Evolutionary conservation across 306 rosid species (phyloP), one percentile per base, ranked within the genome.

Genomic region (Gillenia trifoliata): DNA sequence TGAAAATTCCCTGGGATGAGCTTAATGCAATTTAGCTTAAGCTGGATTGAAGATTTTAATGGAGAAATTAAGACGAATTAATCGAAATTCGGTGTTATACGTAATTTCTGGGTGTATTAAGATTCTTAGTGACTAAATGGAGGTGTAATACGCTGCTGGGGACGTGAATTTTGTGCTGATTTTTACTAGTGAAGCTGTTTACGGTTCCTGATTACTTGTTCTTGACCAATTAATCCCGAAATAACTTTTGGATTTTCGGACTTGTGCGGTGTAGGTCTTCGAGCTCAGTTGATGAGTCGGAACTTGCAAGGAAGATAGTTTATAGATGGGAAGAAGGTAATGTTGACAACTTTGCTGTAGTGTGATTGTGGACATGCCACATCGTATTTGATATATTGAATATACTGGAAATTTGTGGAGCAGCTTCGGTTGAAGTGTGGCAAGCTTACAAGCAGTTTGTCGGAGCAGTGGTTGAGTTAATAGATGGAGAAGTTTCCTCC

Each of bases 401-500:
- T 30, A 26, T 61, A 52, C 34, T 56, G 25, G 36, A 55, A 74
- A 69, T 66, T 30, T 68, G 66, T 78, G 71, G 81, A 67, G 78
- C 81, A 86, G 89, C 87, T 73, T 75, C 87, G 30, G 29, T 67
- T 49, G 85, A 87, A 63, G 78, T 77, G 45, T 77, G 89, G 55
- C 85, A 81, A 65, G 87, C 84, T 40, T 84, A 88, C 83, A 89
- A 83, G 81, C 87, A 89, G 77, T 93, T 93, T 77, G 78, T 88
- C 72, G 97, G 86, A 38, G 96, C 88, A 15, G 90, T 93, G 68
- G 92, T 86, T 61, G 96, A 86, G 72, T 82, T 93, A 91, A 82
- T 87, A 60, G 96, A 91, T 70, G 87, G 91, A 62, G 98, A 93
- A 82, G 86, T 86, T 79, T 92, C 89, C 43, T 86, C 98, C 0